These are phyloP conservation scores for Ceriops zippeliana DNA, from an alignment of 345 rosid species.

Conservation along the genomic window DNA sequence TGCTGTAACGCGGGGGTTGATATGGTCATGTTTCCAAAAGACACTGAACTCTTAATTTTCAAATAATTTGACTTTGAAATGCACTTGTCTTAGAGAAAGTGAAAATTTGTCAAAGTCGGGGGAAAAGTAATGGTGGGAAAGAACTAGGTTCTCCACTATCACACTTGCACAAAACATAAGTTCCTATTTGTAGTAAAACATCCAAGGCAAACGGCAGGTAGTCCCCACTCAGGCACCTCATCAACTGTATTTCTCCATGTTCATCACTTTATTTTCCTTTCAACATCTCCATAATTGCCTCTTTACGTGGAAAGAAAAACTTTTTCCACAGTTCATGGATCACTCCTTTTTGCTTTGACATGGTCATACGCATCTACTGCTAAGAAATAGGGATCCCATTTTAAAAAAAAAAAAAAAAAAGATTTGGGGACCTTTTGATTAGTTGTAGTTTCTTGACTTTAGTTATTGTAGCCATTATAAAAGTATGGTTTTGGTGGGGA, in stretches of 20 bases:
- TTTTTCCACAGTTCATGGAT: conserved; percentile 48
- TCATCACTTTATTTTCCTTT: conserved; percentile 14
- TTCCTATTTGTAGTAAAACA: conserved; percentile 32
- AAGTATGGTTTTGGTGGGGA: conserved; percentile 21
- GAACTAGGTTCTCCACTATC: conserved; percentile 18
- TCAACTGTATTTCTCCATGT: background rate
- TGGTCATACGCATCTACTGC: conserved; percentile 31
- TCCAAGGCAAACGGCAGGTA: conserved; percentile 10
- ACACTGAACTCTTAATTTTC: background rate
- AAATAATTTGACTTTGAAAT: background rate
- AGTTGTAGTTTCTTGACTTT: conserved; percentile 24
- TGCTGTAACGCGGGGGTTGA: background rate
- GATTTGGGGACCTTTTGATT: conserved; percentile 4
- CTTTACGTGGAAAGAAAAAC: conserved; percentile 41
- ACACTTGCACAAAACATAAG: conserved; percentile 14
- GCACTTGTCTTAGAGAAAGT: conserved; percentile 1
- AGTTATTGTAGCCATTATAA: conserved; percentile 7
- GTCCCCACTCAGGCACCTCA: conserved; percentile 22
- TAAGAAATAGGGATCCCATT: conserved; percentile 25
- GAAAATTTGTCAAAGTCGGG: conserved; percentile 12
- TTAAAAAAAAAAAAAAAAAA: background rate
- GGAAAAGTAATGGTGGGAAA: background rate
- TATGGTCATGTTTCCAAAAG: background rate
- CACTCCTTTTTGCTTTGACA: conserved; percentile 12
- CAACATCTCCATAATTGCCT: conserved; percentile 36